phyloP scores from a whole-genome alignment of 2,329 filamentous ascomycete genomes.

The Zasmidium angulare region DNA sequence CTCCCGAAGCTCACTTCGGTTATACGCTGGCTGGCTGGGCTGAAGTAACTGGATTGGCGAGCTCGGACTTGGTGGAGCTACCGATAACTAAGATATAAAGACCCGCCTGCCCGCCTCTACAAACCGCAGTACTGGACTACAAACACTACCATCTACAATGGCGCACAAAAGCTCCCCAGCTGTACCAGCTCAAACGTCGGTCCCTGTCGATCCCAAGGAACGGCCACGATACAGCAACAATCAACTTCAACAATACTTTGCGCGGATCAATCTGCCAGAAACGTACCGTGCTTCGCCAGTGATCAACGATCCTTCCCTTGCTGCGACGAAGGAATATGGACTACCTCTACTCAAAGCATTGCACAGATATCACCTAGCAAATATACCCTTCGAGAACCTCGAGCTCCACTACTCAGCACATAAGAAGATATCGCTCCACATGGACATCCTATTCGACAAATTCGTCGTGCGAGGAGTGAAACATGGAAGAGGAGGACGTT shows the following conservation, averaged over 20 bases:
- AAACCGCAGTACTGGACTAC: too few species aligned
- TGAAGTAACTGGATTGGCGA: too few species aligned
- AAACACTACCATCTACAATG: too few species aligned
- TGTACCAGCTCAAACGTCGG: slow-evolving; percentile 13
- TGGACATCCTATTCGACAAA: slow-evolving; percentile 53
- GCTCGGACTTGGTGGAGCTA: too few species aligned
- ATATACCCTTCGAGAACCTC: slow-evolving; percentile 59
- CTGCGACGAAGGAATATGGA: slow-evolving; percentile 25
- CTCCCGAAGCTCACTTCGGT: too few species aligned
- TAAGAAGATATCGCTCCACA: slow-evolving; percentile 50
- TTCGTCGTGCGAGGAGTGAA: slow-evolving; percentile 42
- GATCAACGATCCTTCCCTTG: slow-evolving; percentile 16
- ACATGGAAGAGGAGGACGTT: slow-evolving; percentile 54
- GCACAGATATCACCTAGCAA: slow-evolving; percentile 42
- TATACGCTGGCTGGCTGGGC: too few species aligned
- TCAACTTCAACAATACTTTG: slow-evolving; percentile 26
- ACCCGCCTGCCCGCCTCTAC: too few species aligned
- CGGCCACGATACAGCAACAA: slow-evolving; percentile 23
- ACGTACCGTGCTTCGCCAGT: slow-evolving; percentile 18
- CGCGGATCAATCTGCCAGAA: slow-evolving; percentile 23
- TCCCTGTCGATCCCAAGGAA: slow-evolving; percentile 19
- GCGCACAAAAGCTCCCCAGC: slow-evolving; percentile 15
- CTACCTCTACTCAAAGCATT: slow-evolving; percentile 29
- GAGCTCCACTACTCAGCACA: slow-evolving; percentile 55
- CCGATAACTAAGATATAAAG: too few species aligned